Evolutionary conservation across 2,329 filamentous ascomycete species (phyloP), one percentile per base, ranked within the genome.

Genomic region (Colletotrichum sp.): DNA sequence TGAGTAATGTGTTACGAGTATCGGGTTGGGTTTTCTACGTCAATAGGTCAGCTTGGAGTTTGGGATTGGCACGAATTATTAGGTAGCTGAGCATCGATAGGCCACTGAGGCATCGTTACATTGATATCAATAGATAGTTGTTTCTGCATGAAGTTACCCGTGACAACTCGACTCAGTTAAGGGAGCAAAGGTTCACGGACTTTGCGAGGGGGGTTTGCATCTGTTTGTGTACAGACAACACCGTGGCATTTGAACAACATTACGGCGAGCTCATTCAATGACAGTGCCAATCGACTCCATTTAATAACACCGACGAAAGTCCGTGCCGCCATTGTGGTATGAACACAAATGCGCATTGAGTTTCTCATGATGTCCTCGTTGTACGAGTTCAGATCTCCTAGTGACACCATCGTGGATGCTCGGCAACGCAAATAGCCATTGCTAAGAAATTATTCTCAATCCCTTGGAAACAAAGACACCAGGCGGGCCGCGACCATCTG

Each of bases 1-100:
- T 90, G 76, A 82, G 32, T 24, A n/a, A 44, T 34, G 30, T 28
- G 7, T 8, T 24, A 12, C 9, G 55, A 32, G 8, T 10, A 24
- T 39, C 16, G 8, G 28, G 55, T 44, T 49, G 49, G 64, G 49
- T 60, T 66, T 55, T 28, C 39, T n/a, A 67, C 36, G 39, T 57
- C 34, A 39, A 18, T 39, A 52, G 44, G 64, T 55, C 59, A 76
- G 71, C 65, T 76, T 62, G 74, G 74, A 68, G 74, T 76, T 76
- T 60, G 74, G 74, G 72, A 62, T 8, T 55, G 68, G 39, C 26
- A 26, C 10, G 62, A 21, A 32, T 6, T 44, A 55, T 28, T 71
- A 63, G 39, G 39, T 34, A 34, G 63, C 13, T 73, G 8, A 28
- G 26, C 26, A 70, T 28, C 30, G 24, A 30, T 44, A 72, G 21